These are phyloP conservation scores for Cornus suecica DNA, from an alignment of 148 eudicot species.

Conservation along the genomic window DNA sequence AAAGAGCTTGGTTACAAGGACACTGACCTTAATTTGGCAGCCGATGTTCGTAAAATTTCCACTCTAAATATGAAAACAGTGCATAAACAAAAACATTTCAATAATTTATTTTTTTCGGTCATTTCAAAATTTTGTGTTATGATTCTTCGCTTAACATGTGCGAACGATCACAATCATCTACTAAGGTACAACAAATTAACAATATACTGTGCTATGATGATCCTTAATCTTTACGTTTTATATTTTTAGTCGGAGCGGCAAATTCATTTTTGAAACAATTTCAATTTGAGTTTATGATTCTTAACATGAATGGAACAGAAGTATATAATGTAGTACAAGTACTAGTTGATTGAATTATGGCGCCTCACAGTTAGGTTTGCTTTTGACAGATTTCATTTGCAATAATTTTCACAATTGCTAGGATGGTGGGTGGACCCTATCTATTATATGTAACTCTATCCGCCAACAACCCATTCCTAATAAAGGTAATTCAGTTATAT, in stretches of 20 bases:
- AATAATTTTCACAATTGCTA: constrained; percentile 66
- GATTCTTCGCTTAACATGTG: too few relatives aligned
- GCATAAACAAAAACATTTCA: neutral
- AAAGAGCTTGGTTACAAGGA: constrained; percentile 80
- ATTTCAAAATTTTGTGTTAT: too few relatives aligned
- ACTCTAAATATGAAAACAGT: too few relatives aligned
- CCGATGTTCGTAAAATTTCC: constrained; percentile 39
- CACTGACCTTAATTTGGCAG: constrained; percentile 74
- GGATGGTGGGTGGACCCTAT: constrained; percentile 81
- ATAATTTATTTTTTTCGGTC: too few relatives aligned
- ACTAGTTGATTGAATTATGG: neutral
- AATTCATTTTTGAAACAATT: neutral
- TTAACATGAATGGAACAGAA: too few relatives aligned
- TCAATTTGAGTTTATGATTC: too few relatives aligned
- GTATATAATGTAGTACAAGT: neutral
- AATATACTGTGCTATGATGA: neutral
- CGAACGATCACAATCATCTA: too few relatives aligned
- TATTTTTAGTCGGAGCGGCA: too few relatives aligned
- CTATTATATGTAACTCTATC: constrained; percentile 55
- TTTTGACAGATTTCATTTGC: constrained; percentile 65
- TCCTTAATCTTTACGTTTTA: neutral
- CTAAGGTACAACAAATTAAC: too few relatives aligned
- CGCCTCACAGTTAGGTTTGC: neutral
- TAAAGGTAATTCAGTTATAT: constrained; percentile 71
- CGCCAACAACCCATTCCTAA: constrained; percentile 64